phyloP scores from a whole-genome alignment of 2,329 filamentous ascomycete genomes.

The Diaporthe vexans region DNA sequence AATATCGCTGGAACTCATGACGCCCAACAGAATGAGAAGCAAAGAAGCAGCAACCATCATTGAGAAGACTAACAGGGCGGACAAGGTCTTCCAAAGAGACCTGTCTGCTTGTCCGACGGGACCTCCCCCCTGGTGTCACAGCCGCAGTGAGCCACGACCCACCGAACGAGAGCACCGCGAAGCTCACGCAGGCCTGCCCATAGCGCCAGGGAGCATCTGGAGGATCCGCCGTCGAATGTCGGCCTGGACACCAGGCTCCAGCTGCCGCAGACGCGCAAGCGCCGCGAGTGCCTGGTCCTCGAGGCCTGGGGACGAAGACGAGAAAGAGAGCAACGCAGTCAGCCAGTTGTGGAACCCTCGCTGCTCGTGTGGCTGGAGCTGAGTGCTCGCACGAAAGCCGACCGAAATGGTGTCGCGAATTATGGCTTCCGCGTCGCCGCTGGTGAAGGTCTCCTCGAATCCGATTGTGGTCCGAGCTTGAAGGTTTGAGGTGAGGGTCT shows the following conservation, averaged over 20 bases:
- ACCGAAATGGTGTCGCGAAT: not conserved
- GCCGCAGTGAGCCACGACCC: not conserved
- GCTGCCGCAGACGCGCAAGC: not conserved
- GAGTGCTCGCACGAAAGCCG: not conserved
- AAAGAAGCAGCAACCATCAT: no score
- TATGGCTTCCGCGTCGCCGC: not conserved
- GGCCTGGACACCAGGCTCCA: not conserved
- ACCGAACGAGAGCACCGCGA: not conserved
- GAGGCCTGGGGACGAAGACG: not conserved
- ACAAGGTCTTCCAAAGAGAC: not conserved
- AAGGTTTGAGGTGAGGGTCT: no score
- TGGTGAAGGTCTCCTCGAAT: not conserved
- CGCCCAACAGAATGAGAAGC: not conserved
- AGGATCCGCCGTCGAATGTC: not conserved
- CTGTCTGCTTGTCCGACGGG: not conserved
- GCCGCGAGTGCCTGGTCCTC: not conserved
- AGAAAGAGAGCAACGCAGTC: not conserved
- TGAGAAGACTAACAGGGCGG: not conserved
- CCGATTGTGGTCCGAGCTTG: not conserved
- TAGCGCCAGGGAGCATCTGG: not conserved
- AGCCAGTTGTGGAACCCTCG: not conserved
- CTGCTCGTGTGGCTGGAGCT: not conserved
- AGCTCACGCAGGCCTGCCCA: not conserved
- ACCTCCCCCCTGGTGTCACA: no score
- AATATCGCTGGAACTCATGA: no score